Percentiles rank a stretch among this genome's conserved stretches.
Evolutionary conservation across 768 basidiomycete genomes (phyloP).

Genomic region (Daedaleopsis nitida): DNA sequence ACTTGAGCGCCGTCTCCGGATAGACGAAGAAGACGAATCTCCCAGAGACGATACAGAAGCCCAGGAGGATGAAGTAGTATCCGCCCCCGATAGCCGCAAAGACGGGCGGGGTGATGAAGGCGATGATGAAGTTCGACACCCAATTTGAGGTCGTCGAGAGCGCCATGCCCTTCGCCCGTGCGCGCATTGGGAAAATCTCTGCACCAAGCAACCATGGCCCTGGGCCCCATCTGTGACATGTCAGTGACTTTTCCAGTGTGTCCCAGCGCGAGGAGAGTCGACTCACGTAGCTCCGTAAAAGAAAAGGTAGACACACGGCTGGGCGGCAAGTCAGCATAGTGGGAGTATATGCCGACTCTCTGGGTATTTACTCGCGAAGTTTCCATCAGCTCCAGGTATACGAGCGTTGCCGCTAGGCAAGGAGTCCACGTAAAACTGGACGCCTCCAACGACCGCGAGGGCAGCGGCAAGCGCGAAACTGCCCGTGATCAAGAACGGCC

Average conservation of each 20-base stretch:
- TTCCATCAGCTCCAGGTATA: constrained; percentile 36
- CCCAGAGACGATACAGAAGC: constrained; percentile 46
- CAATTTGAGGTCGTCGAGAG: constrained; percentile 34
- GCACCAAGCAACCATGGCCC: constrained; percentile 35
- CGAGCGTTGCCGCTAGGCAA: constrained; percentile 38
- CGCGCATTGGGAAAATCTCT: constrained; percentile 36
- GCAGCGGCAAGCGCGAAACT: constrained; percentile 45
- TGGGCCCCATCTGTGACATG: constrained; percentile 33
- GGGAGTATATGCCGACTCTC: not conserved
- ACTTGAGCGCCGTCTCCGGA: constrained; percentile 49
- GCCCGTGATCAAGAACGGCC: constrained; percentile 50
- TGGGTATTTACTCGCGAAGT: constrained; percentile 32
- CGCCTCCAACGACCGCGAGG: constrained; percentile 48
- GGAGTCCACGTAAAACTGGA: constrained; percentile 47
- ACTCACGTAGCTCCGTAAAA: constrained; percentile 53
- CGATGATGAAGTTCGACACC: constrained; percentile 42
- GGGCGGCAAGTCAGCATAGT: not conserved
- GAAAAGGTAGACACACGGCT: constrained; percentile 60
- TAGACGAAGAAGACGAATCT: constrained; percentile 50
- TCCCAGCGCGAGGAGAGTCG: not conserved
- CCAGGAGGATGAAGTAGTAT: constrained; percentile 54
- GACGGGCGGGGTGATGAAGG: constrained; percentile 58
- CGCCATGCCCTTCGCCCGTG: constrained; percentile 35
- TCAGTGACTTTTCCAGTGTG: constrained; percentile 5
- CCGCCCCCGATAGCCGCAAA: constrained; percentile 51